Base-by-base conservation (phyloP, 129 eudicot species). In the Centaurea solstitialis region DNA sequence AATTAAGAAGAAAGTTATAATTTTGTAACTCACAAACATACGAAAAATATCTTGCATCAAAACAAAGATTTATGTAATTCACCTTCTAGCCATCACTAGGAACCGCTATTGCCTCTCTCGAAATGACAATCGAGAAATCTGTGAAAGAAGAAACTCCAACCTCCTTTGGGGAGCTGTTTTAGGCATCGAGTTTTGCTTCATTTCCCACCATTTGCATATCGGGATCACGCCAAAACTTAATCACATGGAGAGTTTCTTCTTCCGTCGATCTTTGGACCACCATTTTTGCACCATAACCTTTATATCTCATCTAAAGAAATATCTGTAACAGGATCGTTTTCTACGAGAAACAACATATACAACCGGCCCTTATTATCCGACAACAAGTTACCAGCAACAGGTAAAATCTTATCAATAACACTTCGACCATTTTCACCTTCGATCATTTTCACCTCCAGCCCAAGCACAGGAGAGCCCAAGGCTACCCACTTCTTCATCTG, bases 381-480 rank as follows among this genome's bases (percentile, higher is more conserved):
- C 82, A 94, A 84, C 75, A 94, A 87, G 67, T 75, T 85, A 64
- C 92, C 97, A 50, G 93, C 96, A 69, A 92, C 87, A 0, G 98
- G 97, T 86, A 94, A 81, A 66, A 94, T 91, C 85, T 81, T 88
- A 72, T 94, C 97, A 38, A 94, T 94, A 40, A 94, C 97, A 33
- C 81, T 84, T 61, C 97, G 79, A 5, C 98, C 98, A 87, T 94
- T 87, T 83, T n/a, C n/a, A n/a, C n/a, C n/a, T n/a, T n/a, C n/a
- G n/a, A n/a, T n/a, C n/a, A n/a, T n/a, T n/a, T n/a, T 91, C 95
- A n/a, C 98, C 98, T 39, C 97, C 97, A 6, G 98, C 97, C 98
- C 98, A 94, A 38, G 98, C 77, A 70, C 97, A 65, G 2, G 92
- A 77, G 64, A 94, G 88, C 40, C 98, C 97, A 10, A 15, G 69